phyloP scores from a whole-genome alignment of 148 eudicot species.

The Vaccinium myrtillus region DNA sequence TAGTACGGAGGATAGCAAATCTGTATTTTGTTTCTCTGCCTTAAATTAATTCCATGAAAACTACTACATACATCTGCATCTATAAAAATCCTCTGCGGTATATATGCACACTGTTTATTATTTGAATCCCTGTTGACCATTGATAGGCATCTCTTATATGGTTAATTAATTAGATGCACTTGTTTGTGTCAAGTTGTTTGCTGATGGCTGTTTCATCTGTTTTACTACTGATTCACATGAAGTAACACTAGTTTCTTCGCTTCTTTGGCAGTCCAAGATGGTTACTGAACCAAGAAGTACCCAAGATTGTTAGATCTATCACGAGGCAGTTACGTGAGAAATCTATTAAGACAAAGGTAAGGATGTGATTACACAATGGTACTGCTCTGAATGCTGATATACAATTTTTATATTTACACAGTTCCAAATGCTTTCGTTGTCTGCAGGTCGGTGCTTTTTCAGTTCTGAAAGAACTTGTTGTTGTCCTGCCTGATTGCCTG shows the following conservation, averaged over 20 bases:
- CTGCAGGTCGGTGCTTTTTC: slow-evolving; percentile 94
- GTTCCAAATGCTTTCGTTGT: slow-evolving; percentile 8
- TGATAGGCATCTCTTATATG: background rate
- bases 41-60: background rate
- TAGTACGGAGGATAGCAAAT: too few relatives aligned
- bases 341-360: slow-evolving; percentile 92
- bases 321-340: slow-evolving; percentile 91
- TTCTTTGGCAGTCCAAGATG: slow-evolving; percentile 73
- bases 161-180: background rate
- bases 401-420: slow-evolving; percentile 3
- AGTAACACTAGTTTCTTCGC: background rate
- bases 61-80: background rate
- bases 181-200: slow-evolving; percentile 3
- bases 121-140: background rate
- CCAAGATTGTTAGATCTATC: slow-evolving; percentile 85
- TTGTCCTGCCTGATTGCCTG: slow-evolving; percentile 92
- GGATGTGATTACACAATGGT: background rate
- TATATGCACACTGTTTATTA: background rate
- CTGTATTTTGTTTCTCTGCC: too few relatives aligned
- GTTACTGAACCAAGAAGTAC: slow-evolving; percentile 90
- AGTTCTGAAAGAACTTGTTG: slow-evolving; percentile 90
- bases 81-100: background rate
- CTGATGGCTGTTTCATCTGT: background rate
- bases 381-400: background rate
- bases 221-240: background rate